Evolutionary conservation across 768 basidiomycete species (phyloP), one percentile per base, ranked within the genome.

Genomic region (Psilocybe sp.): DNA sequence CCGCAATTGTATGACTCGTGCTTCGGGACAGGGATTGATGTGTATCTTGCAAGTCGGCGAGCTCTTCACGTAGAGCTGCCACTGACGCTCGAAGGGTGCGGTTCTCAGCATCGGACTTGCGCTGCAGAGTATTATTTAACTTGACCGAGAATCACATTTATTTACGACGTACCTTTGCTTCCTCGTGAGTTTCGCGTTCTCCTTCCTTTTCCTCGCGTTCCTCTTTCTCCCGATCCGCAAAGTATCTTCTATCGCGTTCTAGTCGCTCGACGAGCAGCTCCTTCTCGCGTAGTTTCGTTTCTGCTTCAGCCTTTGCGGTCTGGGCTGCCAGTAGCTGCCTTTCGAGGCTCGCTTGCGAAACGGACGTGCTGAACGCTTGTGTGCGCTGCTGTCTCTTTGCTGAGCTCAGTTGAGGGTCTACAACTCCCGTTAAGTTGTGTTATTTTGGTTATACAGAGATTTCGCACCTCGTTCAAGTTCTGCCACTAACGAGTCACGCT

Each of bases 311-410:
- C 54, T 82, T 82, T 5, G 79, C 70, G 0, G 83, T 77, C 52
- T 88, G 82, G 0, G 80, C 74, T 2, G 82, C 70, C 8, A 81
- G 67, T 1, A 91, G 74, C 54, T 84, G 81, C n/a, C 89, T 70
- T 58, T 90, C 87, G 14, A 90, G 71, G 1, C 78, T 70, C 2
- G 86, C 77, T 54, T 83, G 80, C 2, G 81, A 68, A 57, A 88
- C 73, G 46, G 80, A 76, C 0, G 84, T 79, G 0, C 79, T 74
- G 57, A 90, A 82, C 0, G 79, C 76, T 54, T 84, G 81, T 0
- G 77, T 61, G n/a, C 82, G 79, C 55, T 85, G 84, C 42, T 82
- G 83, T 10, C 86, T 78, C 63, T 86, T 89, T 11, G 85, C 77
- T 0, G 80, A 74, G 2, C 82, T 84, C 34, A 80, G 72, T 39